Base-by-base conservation (phyloP, 192 early-diverging fungal species). In the Podila epicladia region DNA sequence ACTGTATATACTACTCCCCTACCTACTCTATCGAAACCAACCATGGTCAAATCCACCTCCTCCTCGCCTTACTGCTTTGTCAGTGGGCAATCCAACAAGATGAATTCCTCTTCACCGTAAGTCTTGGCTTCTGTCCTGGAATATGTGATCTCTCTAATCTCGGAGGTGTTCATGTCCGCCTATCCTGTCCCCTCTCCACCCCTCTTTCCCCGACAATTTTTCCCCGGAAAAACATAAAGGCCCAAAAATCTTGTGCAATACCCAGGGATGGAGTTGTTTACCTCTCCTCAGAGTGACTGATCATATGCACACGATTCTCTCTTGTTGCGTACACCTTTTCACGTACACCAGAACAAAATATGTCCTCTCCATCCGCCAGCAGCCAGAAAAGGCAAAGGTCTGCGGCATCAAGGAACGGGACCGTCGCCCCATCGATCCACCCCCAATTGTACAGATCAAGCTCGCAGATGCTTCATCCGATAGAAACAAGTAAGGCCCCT, bases 381-480 rank as follows among this genome's bases (percentile, higher is more conserved):
- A 96, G 76, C 96, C 96, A 35, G 89, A 91, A 74, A 93, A 92
- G 75, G 94, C 94, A 11, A 88, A 95, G 63, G 92, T 96, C 87
- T 97, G 96, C 82, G 95, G 94, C 67, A 90, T 92, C 83, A 95
- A 95, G 72, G 96, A 95, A 73, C 94, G 95, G 84, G 93, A 95
- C 74, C 85, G 93, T 75, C 83, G 93, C 37, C 92, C 93, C 19
- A 85, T 95, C 28, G 93, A 95, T 67, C 93, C 93, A 37, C 93
- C 93, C 17, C 92, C 92, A 17, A 92, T 95, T 63, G 87, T 95
- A 53, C 87, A 89, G 64, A 72, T 90, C 61, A 85, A 85, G 49
- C 61, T 85, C 17, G 67, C 74, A 20, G 79, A 82, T 50, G 59
- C 73, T 17, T 51, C 72, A 24, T 78, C 65, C 29, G 80, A 73